Base-by-base conservation (phyloP, 2,329 filamentous ascomycete species). In the Fusarium sp. region DNA sequence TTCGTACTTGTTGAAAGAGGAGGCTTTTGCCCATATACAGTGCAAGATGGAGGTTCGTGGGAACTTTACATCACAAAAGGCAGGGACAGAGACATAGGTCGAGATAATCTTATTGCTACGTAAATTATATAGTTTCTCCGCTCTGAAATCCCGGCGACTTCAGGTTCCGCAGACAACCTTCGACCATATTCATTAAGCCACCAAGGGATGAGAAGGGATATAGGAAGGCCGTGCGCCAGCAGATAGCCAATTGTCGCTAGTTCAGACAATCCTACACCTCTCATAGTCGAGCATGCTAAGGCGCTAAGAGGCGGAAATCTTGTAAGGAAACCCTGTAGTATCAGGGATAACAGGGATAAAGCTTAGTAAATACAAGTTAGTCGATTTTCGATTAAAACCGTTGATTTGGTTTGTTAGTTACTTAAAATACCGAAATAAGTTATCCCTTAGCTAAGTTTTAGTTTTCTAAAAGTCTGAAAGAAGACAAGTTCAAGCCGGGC, bases 401-500 rank as follows among this genome's bases (percentile, higher is more conserved):
- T 4, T 23, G 20, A 23, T 23, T 23, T 23, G 20, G 20, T 23
- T 23, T 23, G 20, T 23, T 23, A 23, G 20, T 23, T 23, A 23
- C 20, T 23, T 23, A 23, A 23, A 23, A 23, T 23, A 23, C 20
- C 20, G 20, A 23, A 4, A 23, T 23, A 23, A 23, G 20, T 23
- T 23, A 23, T 23, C 20, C 20, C 20, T 23, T 23, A 23, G 20
- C 20, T 23, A 23, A 23, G 20, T 23, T 23, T 23, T 23, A 23
- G 20, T 23, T 23, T 23, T 23, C 20, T 23, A 23, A 35, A 35
- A 7, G 11, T 0, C 7, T 4, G 4, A 30, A 35, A 2, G 46
- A 35, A 15, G n/a, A 50, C 1, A 50, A 23, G 11, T 7, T 50
- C 0, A 23, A 6, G 1, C n/a, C 46, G 1, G n/a, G 46, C 10